Evolutionary conservation across 2,329 filamentous ascomycete species (phyloP), one percentile per base, ranked within the genome.

Genomic region (Fusarium tupiense): DNA sequence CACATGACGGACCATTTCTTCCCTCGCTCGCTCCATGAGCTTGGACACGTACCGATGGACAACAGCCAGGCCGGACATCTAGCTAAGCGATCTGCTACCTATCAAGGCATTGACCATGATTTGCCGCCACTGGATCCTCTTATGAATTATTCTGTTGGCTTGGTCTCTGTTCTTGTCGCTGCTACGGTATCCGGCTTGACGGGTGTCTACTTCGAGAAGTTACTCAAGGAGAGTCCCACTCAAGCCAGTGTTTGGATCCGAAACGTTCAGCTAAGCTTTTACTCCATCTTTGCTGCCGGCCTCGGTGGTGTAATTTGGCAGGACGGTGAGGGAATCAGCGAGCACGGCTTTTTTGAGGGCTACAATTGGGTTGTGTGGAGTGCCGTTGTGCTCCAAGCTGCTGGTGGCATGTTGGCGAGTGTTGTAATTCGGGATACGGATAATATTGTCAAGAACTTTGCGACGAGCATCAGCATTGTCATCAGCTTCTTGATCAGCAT

Each of bases 321-420:
- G 73, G 96, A 99, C 76, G 96, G 96, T 33, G 90, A 91, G 69
- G 92, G 93, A 46, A 95, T 99, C 73, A 88, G 92, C 33, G 90
- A 92, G 81, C 91, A 94, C 71, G 96, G 96, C 19, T 97, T 98
- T 83, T 98, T 99, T 77, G 92, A 93, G 65, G 96, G 96, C 6
- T 99, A 98, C 84, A 98, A 97, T 81, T 93, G 90, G 87, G 88
- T 96, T 26, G 96, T 98, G 7, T 98, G 95, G 95, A 87, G 91
- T 10, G 93, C 95, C 9, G 93, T 98, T 76, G 80, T 91, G 11
- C 88, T 96, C 67, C 96, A 99, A 81, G 93, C 95, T 2, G 84
- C 92, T 41, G 95, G 95, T 38, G 96, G 96, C 31, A 89, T 98
- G 35, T 85, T 97, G n/a, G 92, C 81, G n/a, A 84, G 83, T 43